Base-by-base conservation (phyloP, 169 alveolate species). In the Cryptosporidium sp. region DNA sequence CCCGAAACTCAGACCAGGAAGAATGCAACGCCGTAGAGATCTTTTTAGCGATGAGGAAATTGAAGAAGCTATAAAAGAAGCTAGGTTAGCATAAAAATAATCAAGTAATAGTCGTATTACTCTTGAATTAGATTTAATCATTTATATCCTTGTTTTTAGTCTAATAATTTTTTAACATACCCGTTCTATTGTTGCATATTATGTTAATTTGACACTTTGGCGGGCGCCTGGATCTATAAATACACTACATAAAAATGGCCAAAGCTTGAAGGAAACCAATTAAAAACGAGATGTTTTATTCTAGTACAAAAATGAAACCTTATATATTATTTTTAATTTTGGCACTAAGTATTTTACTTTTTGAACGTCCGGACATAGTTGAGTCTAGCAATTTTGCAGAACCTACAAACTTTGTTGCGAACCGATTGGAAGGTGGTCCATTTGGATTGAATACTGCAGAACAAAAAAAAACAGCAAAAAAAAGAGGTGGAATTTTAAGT, bases 1-100 rank as follows among this genome's bases (percentile, higher is more conserved):
- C 58, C 87, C 87, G 37, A 80, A 80, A 37, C 87, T 80, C 29
- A 80, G 68, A 41, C 75, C 87, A 12, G 75, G 87, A 26, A 61
- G 73, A 80, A 80, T 80, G 87, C 45, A 65, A 62, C 55, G 75
- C 12, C 55, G 87, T 7, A 59, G 80, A 62, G 87, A 80, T 58
- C 41, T 80, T 14, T 80, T 80, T 37, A 80, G 67, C 12, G 52
- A 65, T 0, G 87, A 80, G 0, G 87, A 80, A 61, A 80, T 80
- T 39, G 55, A 59, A 23, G 31, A 65, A 8, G 87, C 87, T 10
- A 65, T 59, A 43, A 43, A 43, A 43, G 87, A 80, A n/a, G 87
- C 87, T 45, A 12, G 21, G 23, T 8, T 16, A 29, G 37, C 39
- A 16, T 41, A 43, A 21, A 16, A 5, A 55, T 55, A 1, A n/a